Conservation (phyloP, 1,284 basidiomycete genomes). For the Puccinia hordei region DNA sequence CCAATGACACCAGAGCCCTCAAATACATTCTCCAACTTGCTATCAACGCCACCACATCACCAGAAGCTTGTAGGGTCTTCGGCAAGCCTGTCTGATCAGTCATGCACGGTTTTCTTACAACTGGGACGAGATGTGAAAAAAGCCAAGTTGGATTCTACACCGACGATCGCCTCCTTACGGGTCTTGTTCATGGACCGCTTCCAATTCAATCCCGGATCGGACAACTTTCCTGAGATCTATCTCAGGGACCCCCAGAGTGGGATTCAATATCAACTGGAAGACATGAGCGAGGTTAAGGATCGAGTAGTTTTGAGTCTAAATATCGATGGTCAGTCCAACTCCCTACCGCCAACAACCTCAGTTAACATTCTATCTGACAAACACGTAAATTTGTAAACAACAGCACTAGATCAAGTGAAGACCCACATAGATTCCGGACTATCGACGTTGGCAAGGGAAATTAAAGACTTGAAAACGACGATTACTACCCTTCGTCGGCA, state of each 20-base stretch:
- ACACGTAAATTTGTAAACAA: background rate
- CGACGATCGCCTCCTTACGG: conserved; percentile 72
- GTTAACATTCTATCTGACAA: background rate
- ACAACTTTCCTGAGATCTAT: conserved; percentile 94
- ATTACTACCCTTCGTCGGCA: conserved; percentile 64
- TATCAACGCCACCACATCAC: conserved; percentile 27
- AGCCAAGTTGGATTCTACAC: conserved; percentile 67
- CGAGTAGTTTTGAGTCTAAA: conserved; percentile 86
- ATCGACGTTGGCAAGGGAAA: conserved; percentile 78
- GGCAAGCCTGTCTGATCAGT: conserved; percentile 61
- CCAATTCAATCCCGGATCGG: conserved; percentile 81
- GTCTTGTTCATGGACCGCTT: conserved; percentile 94
- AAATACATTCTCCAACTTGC: conserved; percentile 31
- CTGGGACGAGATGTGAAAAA: conserved; percentile 91
- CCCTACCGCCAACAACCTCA: background rate
- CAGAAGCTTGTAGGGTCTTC: conserved; percentile 5
- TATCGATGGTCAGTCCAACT: conserved; percentile 78
- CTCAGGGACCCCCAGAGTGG: conserved; percentile 86
- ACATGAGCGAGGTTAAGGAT: conserved; percentile 87
- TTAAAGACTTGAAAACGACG: conserved; percentile 80
- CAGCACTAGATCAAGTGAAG: conserved; percentile 96
- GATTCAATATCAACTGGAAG: conserved; percentile 92
- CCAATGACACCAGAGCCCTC: conserved; percentile 50
- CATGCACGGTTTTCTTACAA: conserved; percentile 74
- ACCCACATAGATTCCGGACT: conserved; percentile 94